Evolutionary conservation across 345 rosid genomes (phyloP).

Genomic region (Citrus glauca): DNA sequence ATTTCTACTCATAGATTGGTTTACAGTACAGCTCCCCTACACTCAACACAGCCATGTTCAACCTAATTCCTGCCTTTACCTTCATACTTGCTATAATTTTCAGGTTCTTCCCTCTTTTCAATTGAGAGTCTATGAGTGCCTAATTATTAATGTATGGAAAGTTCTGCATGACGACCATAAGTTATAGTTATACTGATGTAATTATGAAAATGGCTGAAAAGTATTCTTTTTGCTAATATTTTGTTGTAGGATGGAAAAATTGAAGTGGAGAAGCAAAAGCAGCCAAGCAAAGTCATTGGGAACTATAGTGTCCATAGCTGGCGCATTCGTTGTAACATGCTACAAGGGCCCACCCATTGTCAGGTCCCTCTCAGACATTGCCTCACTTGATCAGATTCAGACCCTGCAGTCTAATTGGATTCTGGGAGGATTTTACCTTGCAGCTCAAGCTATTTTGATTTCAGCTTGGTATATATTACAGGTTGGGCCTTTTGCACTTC

Average conservation of each 20-base stretch:
- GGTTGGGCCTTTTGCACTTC: slow-evolving; percentile 23
- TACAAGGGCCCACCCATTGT: slow-evolving; percentile 50
- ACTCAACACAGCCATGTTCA: slow-evolving; percentile 54
- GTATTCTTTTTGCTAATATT: neutral
- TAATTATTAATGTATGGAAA: too few relatives aligned
- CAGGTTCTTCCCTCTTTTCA: slow-evolving; percentile 32
- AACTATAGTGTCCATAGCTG: slow-evolving; percentile 47
- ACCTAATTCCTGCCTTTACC: slow-evolving; percentile 57
- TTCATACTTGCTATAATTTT: slow-evolving; percentile 51
- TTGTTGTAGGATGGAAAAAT: slow-evolving; percentile 59
- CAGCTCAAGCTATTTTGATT: slow-evolving; percentile 36
- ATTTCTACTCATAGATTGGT: slow-evolving; percentile 47
- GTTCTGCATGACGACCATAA: too few relatives aligned
- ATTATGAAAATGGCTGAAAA: neutral
- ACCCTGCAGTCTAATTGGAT: slow-evolving; percentile 44
- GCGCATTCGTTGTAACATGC: slow-evolving; percentile 63
- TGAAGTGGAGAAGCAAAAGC: slow-evolving; percentile 40
- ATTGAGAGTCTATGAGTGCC: neutral
- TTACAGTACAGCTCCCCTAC: slow-evolving; percentile 54
- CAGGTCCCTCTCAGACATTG: neutral
- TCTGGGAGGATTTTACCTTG: slow-evolving; percentile 57
- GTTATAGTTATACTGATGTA: too few relatives aligned
- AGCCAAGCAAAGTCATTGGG: slow-evolving; percentile 59
- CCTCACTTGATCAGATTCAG: slow-evolving; percentile 19
- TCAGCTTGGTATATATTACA: slow-evolving; percentile 49